Percentiles rank a stretch among this genome's conserved stretches.
Conservation (phyloP, 305 asterid genomes). For the Petunia hybrid region DNA sequence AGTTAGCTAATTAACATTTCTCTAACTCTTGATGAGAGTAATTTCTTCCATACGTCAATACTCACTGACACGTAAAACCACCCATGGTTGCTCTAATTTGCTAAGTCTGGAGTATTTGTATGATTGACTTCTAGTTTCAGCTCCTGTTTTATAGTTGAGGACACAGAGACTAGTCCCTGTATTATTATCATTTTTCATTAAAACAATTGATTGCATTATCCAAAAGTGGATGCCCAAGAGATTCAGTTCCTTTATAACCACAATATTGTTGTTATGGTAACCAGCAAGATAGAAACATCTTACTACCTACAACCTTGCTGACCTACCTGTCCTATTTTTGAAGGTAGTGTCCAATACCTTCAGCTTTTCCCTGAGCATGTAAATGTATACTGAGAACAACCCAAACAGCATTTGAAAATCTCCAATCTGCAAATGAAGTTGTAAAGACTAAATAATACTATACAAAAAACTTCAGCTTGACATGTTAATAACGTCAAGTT, state of each 20-base stretch:
- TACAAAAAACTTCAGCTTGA: not conserved
- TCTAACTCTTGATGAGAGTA: too few relatives aligned
- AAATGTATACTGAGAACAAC: slow-evolving; percentile 59
- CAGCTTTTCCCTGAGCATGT: slow-evolving; percentile 64
- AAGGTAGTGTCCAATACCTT: slow-evolving; percentile 65
- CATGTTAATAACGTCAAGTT: not conserved
- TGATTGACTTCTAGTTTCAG: too few relatives aligned
- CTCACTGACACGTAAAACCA: too few relatives aligned
- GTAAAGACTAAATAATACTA: not conserved
- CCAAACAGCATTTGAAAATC: slow-evolving; percentile 80
- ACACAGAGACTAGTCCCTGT: too few relatives aligned
- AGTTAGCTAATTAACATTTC: too few relatives aligned
- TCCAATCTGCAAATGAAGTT: slow-evolving; percentile 63
- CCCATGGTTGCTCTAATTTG: too few relatives aligned
- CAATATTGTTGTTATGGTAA: too few relatives aligned
- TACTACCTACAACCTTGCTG: not conserved
- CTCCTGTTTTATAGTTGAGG: too few relatives aligned
- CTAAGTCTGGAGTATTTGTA: too few relatives aligned
- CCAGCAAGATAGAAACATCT: slow-evolving; percentile 1
- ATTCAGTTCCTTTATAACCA: not conserved
- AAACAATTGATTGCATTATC: too few relatives aligned
- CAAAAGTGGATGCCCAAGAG: not conserved
- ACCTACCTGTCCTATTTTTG: slow-evolving; percentile 70
- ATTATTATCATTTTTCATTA: too few relatives aligned
- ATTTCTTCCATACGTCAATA: too few relatives aligned